Base-by-base conservation (phyloP, 2,329 filamentous ascomycete genomes). In the Venturia effusa region DNA sequence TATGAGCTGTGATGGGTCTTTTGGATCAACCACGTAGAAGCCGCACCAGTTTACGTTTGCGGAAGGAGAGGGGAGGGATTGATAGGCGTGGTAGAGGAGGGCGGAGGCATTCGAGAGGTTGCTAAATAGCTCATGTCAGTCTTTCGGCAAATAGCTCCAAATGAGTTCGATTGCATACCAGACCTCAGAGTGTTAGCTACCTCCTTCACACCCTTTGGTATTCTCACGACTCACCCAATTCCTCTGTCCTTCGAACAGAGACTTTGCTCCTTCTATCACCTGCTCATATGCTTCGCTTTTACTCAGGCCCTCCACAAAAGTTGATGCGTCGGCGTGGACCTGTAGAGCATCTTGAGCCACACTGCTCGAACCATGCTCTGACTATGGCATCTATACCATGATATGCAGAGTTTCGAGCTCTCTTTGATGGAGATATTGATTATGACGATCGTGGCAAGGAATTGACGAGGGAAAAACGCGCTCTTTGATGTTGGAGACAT, bases 301-400 rank as follows among this genome's bases (percentile, higher is more conserved):
- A 62, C 81, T 84, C 66, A 90, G 74, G 67, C 84, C 85, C 17
- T 80, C 71, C 60, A 79, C 80, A 74, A 93, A 93, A 70, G 84
- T 90, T 62, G 88, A 89, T 3, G 89, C 84, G 72, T 93, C 89
- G 61, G 90, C 89, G 76, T 93, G 90, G 65, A 90, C 87, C 88
- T 66, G 43, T 40, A 40, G 11, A 41, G 22, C n/a, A 40, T 17
- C 34, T 40, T 60, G 37, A 60, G 59, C 59, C 43, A n/a, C 59
- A 57, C 15, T 8, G 30, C 48, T 32, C 48, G 5, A 30, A 6
- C 43, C 4, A 27, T 41, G 11, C 59, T 60, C 59, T 27, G 30
- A 15, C 59, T 40, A 60, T 27, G 59, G 59, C 40, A 27, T 40
- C 19, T 41, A 39, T 60, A 60, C 59, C 59, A 60, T 60, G 37